Base-by-base conservation (phyloP, 805 yeast genomes). In the Cyberlindnera maritima region DNA sequence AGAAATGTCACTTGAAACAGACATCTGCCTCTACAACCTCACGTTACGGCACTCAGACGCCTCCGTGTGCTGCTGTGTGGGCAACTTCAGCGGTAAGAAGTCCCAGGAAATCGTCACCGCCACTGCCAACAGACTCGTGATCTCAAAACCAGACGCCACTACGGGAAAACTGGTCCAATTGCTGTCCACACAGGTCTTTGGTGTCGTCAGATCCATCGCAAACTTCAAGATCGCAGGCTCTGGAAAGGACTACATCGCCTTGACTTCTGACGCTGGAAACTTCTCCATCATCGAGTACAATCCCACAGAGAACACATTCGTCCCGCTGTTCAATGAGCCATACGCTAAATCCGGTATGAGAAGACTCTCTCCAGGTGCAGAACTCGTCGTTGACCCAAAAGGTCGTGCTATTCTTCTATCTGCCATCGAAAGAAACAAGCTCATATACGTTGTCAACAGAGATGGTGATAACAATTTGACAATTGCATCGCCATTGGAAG, bases 231-330 rank as follows among this genome's bases (percentile, higher is more conserved):
- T 76, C 11, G 70, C 78, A 0, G 88, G 85, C 0, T 60, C 79
- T 0, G 61, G 70, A 0, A 71, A 68, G 44, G 94, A 88, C 53
- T 68, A 69, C 23, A 50, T 91, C n/a, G 75, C 83, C 7, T 60
- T 88, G 2, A 77, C 92, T 0, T 80, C 94, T 0, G 97, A 91
- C 59, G 77, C 95, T 2, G 97, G 97, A 0, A 79, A 80, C 48
- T 52, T 90, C 18, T 68, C 80, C 0, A 60, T 87, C 1, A 64
- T 81, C 11, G 76, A 79, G 45, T 74, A 76, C 48, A 64, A 72
- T 29, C 58, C 64, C 2, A 61, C 60, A 3, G 58, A 68, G n/a
- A 54, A 81, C 47, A 66, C 59, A 25, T 55, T 69, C 18, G 66
- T 75, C 26, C 71, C 84, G 9, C 44, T 75, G 1, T 60, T 70